A percentile compares a stretch with the other conserved stretches of the same genome.
phyloP scores from a whole-genome alignment of 1,139 yeast genomes.

The Kurtzmaniella quercitrusa region DNA sequence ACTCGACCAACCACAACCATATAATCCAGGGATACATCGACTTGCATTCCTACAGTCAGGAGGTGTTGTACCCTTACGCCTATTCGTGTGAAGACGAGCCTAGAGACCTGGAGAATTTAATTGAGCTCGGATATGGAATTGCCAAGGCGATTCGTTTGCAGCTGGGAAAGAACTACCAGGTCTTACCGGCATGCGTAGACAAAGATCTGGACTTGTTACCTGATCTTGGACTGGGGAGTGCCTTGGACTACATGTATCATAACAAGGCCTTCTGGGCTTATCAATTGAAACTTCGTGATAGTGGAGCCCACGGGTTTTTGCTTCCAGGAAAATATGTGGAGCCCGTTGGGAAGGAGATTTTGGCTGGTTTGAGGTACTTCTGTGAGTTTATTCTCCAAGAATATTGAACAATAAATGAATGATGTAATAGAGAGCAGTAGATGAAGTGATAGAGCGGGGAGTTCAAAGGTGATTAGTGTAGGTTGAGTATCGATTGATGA shows the following conservation, averaged over 20 bases:
- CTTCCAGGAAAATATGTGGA: conserved; percentile 66
- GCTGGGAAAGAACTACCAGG: conserved; percentile 62
- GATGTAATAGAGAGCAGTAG: neutral
- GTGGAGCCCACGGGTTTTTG: conserved; percentile 80
- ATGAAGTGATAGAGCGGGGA: neutral
- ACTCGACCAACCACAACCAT: conserved; percentile 54
- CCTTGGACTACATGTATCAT: conserved; percentile 81
- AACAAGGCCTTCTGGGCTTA: conserved; percentile 80
- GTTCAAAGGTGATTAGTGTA: too few relatives aligned
- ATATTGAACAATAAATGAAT: conserved; percentile 12
- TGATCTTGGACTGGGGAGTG: conserved; percentile 75
- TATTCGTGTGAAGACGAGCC: conserved; percentile 71
- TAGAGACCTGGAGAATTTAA: conserved; percentile 72
- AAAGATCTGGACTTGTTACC: conserved; percentile 68
- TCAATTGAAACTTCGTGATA: conserved; percentile 76
- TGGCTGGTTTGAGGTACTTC: conserved; percentile 66
- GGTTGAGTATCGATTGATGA: too few relatives aligned
- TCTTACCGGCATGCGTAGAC: conserved; percentile 75
- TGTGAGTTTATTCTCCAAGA: conserved; percentile 55
- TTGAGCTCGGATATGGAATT: conserved; percentile 78
- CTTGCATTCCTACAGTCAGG: conserved; percentile 82
- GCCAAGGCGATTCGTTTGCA: conserved; percentile 65
- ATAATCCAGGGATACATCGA: conserved; percentile 73
- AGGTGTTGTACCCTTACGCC: conserved; percentile 78
- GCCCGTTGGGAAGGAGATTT: conserved; percentile 75